Conservation (phyloP, 805 yeast species). For the Wickerhamomyces canadensis region DNA sequence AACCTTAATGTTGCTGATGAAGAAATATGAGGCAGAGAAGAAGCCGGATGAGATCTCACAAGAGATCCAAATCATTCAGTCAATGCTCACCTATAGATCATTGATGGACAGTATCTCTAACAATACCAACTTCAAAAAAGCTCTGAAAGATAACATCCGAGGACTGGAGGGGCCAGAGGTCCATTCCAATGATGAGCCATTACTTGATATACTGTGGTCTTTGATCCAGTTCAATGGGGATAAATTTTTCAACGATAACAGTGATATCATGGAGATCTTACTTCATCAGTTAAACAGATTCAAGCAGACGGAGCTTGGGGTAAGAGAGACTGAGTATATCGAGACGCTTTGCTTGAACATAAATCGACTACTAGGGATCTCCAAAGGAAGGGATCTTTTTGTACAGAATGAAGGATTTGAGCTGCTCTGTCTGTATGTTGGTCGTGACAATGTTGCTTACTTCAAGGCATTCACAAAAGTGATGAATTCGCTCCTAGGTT, state of each 20-base stretch:
- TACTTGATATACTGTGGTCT: background rate
- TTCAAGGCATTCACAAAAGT: slow-evolving; percentile 10
- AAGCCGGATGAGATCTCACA: too few relatives aligned
- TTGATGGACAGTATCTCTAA: too few relatives aligned
- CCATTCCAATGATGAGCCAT: background rate
- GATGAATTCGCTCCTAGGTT: slow-evolving; percentile 9
- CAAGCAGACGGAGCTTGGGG: background rate
- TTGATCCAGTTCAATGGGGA: too few relatives aligned
- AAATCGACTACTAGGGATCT: background rate
- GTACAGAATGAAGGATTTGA: slow-evolving; percentile 17
- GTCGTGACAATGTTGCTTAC: slow-evolving; percentile 5
- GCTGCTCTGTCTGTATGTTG: slow-evolving; percentile 8
- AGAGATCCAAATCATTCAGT: too few relatives aligned
- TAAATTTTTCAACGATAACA: too few relatives aligned
- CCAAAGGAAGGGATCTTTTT: slow-evolving; percentile 10
- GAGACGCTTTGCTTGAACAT: slow-evolving; percentile 11
- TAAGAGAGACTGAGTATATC: slow-evolving; percentile 7
- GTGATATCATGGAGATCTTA: slow-evolving; percentile 2
- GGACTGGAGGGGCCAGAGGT: background rate
- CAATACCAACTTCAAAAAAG: too few relatives aligned
- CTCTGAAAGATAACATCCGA: background rate
- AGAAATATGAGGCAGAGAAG: background rate
- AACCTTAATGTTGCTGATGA: background rate
- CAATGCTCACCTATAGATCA: background rate
- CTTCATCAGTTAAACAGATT: slow-evolving; percentile 4